A percentile compares a stretch with the other conserved stretches of the same genome.
phyloP scores from a whole-genome alignment of 140 eudicot species.

The Stevia rebaudiana region DNA sequence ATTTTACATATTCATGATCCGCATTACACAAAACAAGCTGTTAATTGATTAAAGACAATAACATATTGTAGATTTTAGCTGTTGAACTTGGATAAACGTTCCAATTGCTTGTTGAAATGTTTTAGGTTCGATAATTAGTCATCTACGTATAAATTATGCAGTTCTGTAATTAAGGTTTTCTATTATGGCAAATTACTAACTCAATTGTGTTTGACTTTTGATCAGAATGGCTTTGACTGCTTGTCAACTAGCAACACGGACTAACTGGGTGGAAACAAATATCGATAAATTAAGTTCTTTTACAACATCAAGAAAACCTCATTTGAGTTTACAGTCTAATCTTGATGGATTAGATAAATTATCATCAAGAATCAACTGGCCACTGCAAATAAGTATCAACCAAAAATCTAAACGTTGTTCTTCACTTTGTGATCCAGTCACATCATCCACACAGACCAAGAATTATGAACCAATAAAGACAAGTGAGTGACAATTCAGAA shows the following conservation, averaged over 20 bases:
- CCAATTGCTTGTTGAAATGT: background rate
- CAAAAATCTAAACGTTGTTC: slow-evolving; percentile 9
- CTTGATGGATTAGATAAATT: slow-evolving; percentile 4
- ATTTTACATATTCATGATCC: background rate
- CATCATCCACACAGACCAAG: slow-evolving; percentile 19
- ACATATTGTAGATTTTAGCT: background rate
- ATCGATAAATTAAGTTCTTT: slow-evolving; percentile 5
- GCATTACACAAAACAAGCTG: background rate
- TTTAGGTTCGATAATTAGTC: background rate
- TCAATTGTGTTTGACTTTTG: slow-evolving; percentile 11
- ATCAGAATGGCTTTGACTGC: slow-evolving; percentile 38
- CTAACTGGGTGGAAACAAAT: slow-evolving; percentile 13
- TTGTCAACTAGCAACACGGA: slow-evolving; percentile 23
- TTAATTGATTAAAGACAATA: background rate
- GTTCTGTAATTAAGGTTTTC: background rate
- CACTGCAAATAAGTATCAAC: background rate
- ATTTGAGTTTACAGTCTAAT: background rate
- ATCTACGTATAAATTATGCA: background rate
- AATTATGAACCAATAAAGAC: slow-evolving; percentile 17
- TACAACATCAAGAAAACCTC: slow-evolving; percentile 19
- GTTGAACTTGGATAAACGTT: background rate
- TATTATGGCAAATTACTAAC: background rate
- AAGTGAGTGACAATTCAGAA: slow-evolving; percentile 34
- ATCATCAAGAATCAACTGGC: slow-evolving; percentile 5
- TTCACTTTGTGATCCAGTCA: slow-evolving; percentile 12